Evolutionary conservation across 306 rosid genomes (phyloP), one percentile per base, ranked within the genome.

Genomic region (Gastrolobium villosum): DNA sequence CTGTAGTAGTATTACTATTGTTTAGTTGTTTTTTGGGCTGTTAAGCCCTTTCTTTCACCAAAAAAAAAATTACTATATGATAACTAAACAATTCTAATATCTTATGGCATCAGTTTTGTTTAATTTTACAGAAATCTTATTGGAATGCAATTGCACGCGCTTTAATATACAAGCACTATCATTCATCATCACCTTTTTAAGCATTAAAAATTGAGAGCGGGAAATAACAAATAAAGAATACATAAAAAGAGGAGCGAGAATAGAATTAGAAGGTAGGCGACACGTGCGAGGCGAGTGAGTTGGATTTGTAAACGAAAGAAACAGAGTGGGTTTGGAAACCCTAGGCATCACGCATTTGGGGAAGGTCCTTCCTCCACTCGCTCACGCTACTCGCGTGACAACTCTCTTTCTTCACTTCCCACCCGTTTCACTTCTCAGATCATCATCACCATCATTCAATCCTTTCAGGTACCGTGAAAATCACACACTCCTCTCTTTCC

Each of bases 331-430:
- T 72, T 81, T 54, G 43, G 64, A 81, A 85, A 82, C 86, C 88
- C 86, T 81, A 85, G 32, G 26, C 81, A 31, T 78, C 55, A 81
- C 83, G 62, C 50, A 37, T 36, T 81, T 50, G 77, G 72, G 65
- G 68, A 70, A 54, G 56, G 43, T 56, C 49, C 59, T 81, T 69
- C 15, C 39, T 61, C 69, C 85, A 82, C 85, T 76, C 82, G 88
- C 88, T 62, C 79, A 68, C 65, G 56, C 68, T 78, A 78, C 79
- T 81, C 84, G 86, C 88, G 88, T 85, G 86, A 78, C 50, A 35
- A 35, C 9, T 4, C 4, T 26, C 30, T 56, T 32, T 32, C 73
- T 39, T 15, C 44, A 0, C 7, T 40, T 7, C 5, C n/a, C 48
- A 44, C 9, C 67, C 41, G 67, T 34, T 15, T 64, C 13, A 20